Percentiles rank a stretch among this genome's conserved stretches.
Evolutionary conservation across 768 basidiomycete species (phyloP).

Genomic region (Boletellus sp.): DNA sequence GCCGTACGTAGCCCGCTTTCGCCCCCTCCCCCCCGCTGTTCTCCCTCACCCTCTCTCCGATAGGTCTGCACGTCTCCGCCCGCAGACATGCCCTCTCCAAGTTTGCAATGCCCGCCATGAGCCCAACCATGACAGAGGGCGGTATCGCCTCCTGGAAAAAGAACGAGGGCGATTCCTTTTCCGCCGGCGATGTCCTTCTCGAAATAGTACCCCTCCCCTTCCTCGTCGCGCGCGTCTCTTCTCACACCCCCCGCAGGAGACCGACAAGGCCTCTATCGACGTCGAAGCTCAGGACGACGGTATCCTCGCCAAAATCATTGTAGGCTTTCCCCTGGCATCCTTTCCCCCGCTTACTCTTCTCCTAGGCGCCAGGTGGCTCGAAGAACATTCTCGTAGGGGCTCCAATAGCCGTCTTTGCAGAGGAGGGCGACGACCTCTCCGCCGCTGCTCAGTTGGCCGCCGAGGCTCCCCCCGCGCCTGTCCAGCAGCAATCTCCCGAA

Average conservation of each 20-base stretch:
- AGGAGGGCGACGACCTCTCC: conserved; percentile 93
- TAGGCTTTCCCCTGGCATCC: conserved; percentile 37
- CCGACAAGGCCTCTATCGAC: conserved; percentile 99
- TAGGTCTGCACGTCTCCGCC: conserved; percentile 83
- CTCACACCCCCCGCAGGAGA: conserved; percentile 62
- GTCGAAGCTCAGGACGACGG: conserved; percentile 99
- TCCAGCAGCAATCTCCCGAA: conserved; percentile 39
- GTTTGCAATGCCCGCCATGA: conserved; percentile 98
- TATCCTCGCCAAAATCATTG: conserved; percentile 93
- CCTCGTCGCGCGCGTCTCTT: conserved; percentile 1
- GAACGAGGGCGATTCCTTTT: conserved; percentile 88
- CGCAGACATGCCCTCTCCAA: conserved; percentile 75
- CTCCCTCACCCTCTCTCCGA: conserved; percentile 1
- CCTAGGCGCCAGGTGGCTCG: conserved; percentile 74
- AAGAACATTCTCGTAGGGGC: conserved; percentile 87
- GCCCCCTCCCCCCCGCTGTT: background rate
- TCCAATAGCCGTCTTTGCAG: conserved; percentile 86
- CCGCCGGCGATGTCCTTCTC: conserved; percentile 88
- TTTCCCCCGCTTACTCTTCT: background rate
- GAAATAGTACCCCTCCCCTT: conserved; percentile 69
- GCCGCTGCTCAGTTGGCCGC: conserved; percentile 71
- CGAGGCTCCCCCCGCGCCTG: conserved; percentile 42
- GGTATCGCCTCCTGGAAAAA: conserved; percentile 98
- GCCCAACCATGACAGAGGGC: conserved; percentile 99
- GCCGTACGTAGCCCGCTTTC: conserved; percentile 54